Evolutionary conservation across 805 yeast genomes (phyloP), one percentile per base, ranked within the genome.

Genomic region (Kuraishia molischiana): DNA sequence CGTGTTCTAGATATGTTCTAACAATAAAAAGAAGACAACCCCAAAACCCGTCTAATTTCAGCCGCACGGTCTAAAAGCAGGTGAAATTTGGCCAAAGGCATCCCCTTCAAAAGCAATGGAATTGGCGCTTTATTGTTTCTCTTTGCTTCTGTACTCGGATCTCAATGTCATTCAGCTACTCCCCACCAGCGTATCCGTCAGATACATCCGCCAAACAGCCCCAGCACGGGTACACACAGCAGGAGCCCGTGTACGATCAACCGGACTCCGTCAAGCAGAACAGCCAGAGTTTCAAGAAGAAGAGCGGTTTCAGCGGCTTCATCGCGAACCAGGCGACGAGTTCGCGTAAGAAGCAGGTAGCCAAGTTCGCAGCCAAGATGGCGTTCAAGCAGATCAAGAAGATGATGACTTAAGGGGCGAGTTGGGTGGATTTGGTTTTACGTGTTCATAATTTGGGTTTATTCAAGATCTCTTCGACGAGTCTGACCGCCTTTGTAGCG

Each of bases 401-500:
- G 41, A 30, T 33, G 29, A 15, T 21, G 38, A 34, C 19, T 30
- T 24, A 32, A 28, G 36, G 11, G 17, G 10, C 17, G 17, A 22
- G 18, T 17, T 24, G 24, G 22, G 19, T 18, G 34, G 24, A 8
- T 11, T 22, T 8, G 26, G 8, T 11, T 22, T 22, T 22, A 8
- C 26, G 26, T 28, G 13, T 28, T 28, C 31, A 28, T 6, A 28
- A 14, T 28, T 28, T 28, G 5, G 31, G 17, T 5, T 24, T 18
- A 13, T 20, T 44, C 24, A 53, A 37, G 19, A 48, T 54, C 14
- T 52, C 47, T 4, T 54, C 51, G 1, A 62, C 65, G 14, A 65
- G 46, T 35, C 45, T 39, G 14, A 66, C 62, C 3, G 72, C 56
- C 34, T 41, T 45, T 28, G 49, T 48, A 30, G 52, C 52, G 34